Base-by-base conservation (phyloP, 208 protist genomes). In the Naegleria fowleri region DNA sequence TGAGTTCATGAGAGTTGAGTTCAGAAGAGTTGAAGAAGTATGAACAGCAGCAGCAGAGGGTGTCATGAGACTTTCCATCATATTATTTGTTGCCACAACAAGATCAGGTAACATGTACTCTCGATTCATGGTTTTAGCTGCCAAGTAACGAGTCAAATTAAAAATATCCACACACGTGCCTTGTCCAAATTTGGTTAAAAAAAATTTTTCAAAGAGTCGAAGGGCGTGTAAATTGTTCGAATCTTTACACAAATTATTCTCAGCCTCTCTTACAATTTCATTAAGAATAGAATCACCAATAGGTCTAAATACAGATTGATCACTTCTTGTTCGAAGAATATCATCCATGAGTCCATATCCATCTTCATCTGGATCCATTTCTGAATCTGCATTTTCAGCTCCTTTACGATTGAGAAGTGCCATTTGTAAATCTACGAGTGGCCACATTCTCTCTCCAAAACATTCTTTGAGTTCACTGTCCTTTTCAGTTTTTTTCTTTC, bases 401-500 rank as follows among this genome's bases (percentile, higher is more conserved):
- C 33, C 11, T 84, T 84, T 84, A 38, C 38, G 16, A 33, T 84
- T 84, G 25, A 84, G 33, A 19, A 84, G 15, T 22, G 76, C 76
- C 29, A 84, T 84, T 40, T 84, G 33, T 36, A 84, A 33, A 84
- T 84, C 76, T 3, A 84, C 76, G 25, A 84, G 15, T 33, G 76
- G 76, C 76, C 76, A 84, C 76, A 84, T 41, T 67, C 55, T 67
- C 11, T 33, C 33, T 38, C 76, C 76, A 84, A 84, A 84, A 40
- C 76, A 84, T 84, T 41, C 76, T 15, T 40, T 84, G 15, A 84
- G 76, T 84, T 84, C 76, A 16, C 5, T 22, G 39, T 84, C 76
- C 29, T 84, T 84, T 40, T 40, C 38, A 41, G 76, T 84, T 33
- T 84, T 84, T 36, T 84, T 84, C 38, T 84, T 84, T 84, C 76